Percentiles rank a stretch among this genome's conserved stretches.
Evolutionary conservation across 1,139 yeast species (phyloP).

Genomic region (Wickerhamomyces sp.): DNA sequence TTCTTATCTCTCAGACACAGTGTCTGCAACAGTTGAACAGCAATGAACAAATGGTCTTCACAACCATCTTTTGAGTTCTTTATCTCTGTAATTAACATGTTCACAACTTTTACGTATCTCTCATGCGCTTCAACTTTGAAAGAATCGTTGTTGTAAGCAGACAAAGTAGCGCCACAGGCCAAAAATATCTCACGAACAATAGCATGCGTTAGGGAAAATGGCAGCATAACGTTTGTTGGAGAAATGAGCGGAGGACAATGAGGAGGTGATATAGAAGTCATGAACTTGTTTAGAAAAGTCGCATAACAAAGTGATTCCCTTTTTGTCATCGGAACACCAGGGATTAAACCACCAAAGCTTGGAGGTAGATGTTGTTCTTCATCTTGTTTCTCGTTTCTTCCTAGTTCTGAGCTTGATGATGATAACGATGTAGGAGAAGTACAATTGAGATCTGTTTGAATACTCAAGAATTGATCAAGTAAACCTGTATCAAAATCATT

Average conservation of each 20-base stretch:
- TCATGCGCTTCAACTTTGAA: constrained; percentile 19
- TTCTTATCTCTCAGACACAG: constrained; percentile 28
- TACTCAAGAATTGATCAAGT: constrained; percentile 1
- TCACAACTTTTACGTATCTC: constrained; percentile 24
- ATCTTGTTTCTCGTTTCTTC: neutral
- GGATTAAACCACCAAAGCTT: constrained; percentile 11
- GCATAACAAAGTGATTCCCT: constrained; percentile 23
- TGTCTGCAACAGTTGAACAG: constrained; percentile 25
- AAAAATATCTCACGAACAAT: constrained; percentile 25
- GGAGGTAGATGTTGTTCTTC: neutral
- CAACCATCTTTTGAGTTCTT: constrained; percentile 15
- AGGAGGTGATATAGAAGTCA: constrained; percentile 26
- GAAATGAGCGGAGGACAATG: constrained; percentile 22
- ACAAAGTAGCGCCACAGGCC: constrained; percentile 28
- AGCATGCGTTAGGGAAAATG: constrained; percentile 17
- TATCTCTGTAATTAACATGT: constrained; percentile 15
- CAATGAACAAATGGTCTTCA: constrained; percentile 26
- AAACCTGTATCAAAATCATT: constrained; percentile 1
- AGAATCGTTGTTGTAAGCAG: constrained; percentile 20
- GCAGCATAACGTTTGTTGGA: constrained; percentile 21
- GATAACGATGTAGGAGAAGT: neutral
- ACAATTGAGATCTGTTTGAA: constrained; percentile 2
- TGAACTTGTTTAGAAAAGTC: constrained; percentile 22
- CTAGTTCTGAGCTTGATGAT: neutral
- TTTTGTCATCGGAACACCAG: constrained; percentile 13